phyloP scores from a whole-genome alignment of 192 early-diverging fungal species.

The Coemansia sp. region DNA sequence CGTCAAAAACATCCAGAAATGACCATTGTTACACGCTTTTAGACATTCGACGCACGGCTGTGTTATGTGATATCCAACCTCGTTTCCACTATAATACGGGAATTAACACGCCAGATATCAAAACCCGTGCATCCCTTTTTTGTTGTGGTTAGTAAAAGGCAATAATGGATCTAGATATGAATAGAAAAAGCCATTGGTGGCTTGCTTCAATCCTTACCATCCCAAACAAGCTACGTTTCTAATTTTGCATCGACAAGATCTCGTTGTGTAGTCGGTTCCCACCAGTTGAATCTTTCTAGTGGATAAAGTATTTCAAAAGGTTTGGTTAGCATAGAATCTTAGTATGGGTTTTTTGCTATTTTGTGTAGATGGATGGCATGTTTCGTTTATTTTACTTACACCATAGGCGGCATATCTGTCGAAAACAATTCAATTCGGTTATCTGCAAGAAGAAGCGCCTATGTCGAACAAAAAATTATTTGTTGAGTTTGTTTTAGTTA shows the following conservation, averaged over 20 bases:
- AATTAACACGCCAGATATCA: too few species aligned
- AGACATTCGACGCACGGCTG: constrained; percentile 85
- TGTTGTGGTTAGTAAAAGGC: background rate
- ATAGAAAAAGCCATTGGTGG: background rate
- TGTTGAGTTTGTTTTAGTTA: background rate
- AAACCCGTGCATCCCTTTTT: background rate
- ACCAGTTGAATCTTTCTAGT: constrained; percentile 63
- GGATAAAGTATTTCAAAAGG: background rate
- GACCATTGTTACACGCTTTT: constrained; percentile 92
- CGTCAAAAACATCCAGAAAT: constrained; percentile 96
- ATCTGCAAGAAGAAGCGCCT: constrained; percentile 70
- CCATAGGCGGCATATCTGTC: constrained; percentile 69
- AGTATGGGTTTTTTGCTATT: background rate
- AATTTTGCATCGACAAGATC: constrained; percentile 70
- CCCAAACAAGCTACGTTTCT: constrained; percentile 68
- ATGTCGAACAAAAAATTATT: background rate
- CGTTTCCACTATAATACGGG: constrained; percentile 60
- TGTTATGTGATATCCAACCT: constrained; percentile 78
- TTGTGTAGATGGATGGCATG: background rate
- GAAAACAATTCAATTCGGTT: constrained; percentile 72
- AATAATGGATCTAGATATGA: background rate
- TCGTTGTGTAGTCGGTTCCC: constrained; percentile 69
- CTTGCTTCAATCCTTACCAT: constrained; percentile 55
- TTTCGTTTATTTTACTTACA: constrained; percentile 58
- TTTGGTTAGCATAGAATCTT: background rate